These are phyloP conservation scores for Fusarium mexicanum DNA, from an alignment of 2,329 filamentous ascomycete species.

Conservation along the genomic window DNA sequence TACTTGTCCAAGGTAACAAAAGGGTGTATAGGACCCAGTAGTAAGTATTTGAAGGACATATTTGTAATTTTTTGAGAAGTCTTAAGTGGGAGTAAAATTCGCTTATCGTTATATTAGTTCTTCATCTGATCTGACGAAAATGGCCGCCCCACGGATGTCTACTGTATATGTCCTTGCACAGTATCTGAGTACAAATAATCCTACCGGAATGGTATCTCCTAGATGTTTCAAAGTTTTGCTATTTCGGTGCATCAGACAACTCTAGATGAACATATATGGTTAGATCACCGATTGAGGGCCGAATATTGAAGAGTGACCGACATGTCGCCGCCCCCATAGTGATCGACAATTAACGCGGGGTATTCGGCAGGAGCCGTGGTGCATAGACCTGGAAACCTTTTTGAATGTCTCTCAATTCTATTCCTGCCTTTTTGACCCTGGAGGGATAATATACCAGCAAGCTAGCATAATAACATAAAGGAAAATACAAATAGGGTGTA, in stretches of 20 bases:
- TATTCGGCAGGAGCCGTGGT: background rate
- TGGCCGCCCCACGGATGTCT: rapidly evolving
- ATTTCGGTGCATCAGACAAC: background rate
- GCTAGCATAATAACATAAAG: too few species aligned
- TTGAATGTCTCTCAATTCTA: too few species aligned
- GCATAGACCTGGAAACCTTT: background rate
- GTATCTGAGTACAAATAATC: rapidly evolving
- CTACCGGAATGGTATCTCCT: rapidly evolving
- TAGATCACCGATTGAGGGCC: constrained; percentile 19
- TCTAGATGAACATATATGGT: background rate
- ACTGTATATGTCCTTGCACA: background rate
- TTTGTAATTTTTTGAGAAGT: rapidly evolving
- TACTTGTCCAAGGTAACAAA: background rate
- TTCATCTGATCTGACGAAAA: background rate
- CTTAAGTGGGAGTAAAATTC: rapidly evolving
- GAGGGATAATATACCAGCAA: too few species aligned
- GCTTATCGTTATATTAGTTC: rapidly evolving
- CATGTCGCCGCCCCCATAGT: constrained; percentile 12
- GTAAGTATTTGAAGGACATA: rapidly evolving
- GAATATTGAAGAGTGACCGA: constrained; percentile 7
- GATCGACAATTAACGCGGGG: constrained; percentile 4
- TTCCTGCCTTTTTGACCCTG: too few species aligned
- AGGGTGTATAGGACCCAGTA: rapidly evolving
- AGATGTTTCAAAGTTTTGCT: rapidly evolving
- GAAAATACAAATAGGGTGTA: too few species aligned